Base-by-base conservation (phyloP, 768 basidiomycete species). In the Termitomyces sp. region DNA sequence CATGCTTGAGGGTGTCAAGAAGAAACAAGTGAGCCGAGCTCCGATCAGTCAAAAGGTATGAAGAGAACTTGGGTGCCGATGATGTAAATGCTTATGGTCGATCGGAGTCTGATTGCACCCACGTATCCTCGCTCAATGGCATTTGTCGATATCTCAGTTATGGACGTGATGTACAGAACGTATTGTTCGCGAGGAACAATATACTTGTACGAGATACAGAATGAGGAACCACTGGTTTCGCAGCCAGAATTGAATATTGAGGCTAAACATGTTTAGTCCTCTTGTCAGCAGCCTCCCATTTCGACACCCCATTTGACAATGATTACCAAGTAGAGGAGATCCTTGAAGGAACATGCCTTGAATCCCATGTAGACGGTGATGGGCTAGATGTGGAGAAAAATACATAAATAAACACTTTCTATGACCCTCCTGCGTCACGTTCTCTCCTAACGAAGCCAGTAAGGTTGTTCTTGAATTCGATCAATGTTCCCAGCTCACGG, bases 1-100 rank as follows among this genome's bases (percentile, higher is more conserved):
- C 60, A 61, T 61, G 28, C 26, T 56, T 47, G 38, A 57, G 52
- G 52, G 10, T 53, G 18, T 32, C 7, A 26, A 52, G 56, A 51
- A 50, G 45, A 48, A 40, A 36, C 4, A 32, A 38, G 30, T 2
- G n/a, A 54, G 46, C 53, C 58, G 40, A 58, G 54, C 20, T 48
- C 58, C 58, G 58, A 58, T 54, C 52, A 49, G 38, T 53, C 24
- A 7, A 20, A 42, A 6, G 40, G 26, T n/a, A n/a, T 42, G n/a
- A n/a, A 42, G 40, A 8, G n/a, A 42, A 9, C 4, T 7, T 40
- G 38, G 8, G 36, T 16, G 14, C 36, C 1, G 16, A 18, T 38
- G 38, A 38, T 38, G 38, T 18, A 10, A 12, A 12, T 35, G 33
- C n/a, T n/a, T n/a, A n/a, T n/a, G n/a, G n/a, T 35, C 26, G 33